phyloP scores from a whole-genome alignment of 2,329 filamentous ascomycete species.

The Nemania sp. region DNA sequence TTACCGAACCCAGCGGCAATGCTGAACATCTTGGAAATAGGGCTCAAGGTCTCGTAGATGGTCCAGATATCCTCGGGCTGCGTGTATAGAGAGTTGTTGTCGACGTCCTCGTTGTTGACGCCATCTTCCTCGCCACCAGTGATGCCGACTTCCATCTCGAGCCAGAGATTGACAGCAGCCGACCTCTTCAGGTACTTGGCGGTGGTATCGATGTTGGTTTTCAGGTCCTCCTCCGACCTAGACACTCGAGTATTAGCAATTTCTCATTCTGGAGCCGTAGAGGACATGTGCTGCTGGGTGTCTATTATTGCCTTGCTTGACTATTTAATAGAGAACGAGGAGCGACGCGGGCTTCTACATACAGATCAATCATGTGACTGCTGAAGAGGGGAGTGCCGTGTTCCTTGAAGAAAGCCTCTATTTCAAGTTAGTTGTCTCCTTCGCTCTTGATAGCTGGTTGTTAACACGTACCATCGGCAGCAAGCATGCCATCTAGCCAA shows the following conservation, averaged over 20 bases:
- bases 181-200: constrained; percentile 92
- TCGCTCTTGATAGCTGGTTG: neutral
- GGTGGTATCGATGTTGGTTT: constrained; percentile 91
- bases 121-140: constrained; percentile 97
- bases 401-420: constrained; percentile 89
- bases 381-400: constrained; percentile 92
- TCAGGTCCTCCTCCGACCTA: constrained; percentile 76
- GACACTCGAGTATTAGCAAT: constrained; percentile 2
- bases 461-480: constrained; percentile 23
- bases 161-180: constrained; percentile 97
- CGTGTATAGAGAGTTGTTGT: constrained; percentile 95
- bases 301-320: neutral
- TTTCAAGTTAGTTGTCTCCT: constrained; percentile 46
- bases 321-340: neutral
- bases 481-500: constrained; percentile 88
- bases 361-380: constrained; percentile 98
- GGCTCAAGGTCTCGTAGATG: constrained; percentile 83
- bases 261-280: neutral
- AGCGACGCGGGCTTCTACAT: neutral
- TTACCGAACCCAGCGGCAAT: constrained; percentile 98
- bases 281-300: neutral
- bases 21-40: constrained; percentile 95
- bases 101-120: constrained; percentile 97
- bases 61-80: constrained; percentile 95
- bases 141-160: constrained; percentile 90